Evolutionary conservation across 2,329 filamentous ascomycete species (phyloP).

Genomic region (Fusarium sp.): DNA sequence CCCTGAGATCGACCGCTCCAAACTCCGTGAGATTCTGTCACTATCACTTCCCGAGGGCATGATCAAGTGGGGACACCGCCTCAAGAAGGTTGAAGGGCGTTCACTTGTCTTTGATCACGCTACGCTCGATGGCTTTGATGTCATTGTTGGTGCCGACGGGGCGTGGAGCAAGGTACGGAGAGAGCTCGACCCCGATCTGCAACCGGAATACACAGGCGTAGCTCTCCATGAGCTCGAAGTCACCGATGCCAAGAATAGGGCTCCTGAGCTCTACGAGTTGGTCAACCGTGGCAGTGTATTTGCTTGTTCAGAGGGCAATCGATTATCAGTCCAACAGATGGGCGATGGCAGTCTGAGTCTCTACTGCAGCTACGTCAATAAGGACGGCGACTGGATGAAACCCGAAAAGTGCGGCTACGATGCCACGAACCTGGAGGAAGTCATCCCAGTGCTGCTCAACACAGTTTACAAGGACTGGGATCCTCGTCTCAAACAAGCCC

Average conservation of each 20-base stretch:
- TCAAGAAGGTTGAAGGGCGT: constrained; percentile 56
- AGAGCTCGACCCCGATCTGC: constrained; percentile 53
- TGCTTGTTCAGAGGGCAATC: constrained; percentile 58
- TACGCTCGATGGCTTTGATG: constrained; percentile 56
- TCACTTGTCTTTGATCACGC: constrained; percentile 58
- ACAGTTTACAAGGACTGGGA: constrained; percentile 59
- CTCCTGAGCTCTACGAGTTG: constrained; percentile 60
- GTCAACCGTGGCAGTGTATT: constrained; percentile 66
- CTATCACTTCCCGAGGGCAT: constrained; percentile 61
- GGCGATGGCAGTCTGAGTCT: constrained; percentile 66
- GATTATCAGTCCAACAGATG: constrained; percentile 58
- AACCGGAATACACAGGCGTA: constrained; percentile 64
- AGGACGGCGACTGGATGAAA: constrained; percentile 56
- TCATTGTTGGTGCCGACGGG: constrained; percentile 56
- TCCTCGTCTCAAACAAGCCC: constrained; percentile 58
- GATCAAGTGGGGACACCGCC: constrained; percentile 63
- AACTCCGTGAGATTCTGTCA: constrained; percentile 61
- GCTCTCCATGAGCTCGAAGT: constrained; percentile 60
- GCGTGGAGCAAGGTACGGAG: constrained; percentile 57
- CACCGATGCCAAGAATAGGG: constrained; percentile 57
- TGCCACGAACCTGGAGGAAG: constrained; percentile 56
- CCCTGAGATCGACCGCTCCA: constrained; percentile 69
- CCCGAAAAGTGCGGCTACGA: constrained; percentile 62
- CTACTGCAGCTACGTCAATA: constrained; percentile 56
- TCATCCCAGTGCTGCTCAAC: constrained; percentile 57